Base-by-base conservation (phyloP, 148 eudicot genomes). In the Silene conica region DNA sequence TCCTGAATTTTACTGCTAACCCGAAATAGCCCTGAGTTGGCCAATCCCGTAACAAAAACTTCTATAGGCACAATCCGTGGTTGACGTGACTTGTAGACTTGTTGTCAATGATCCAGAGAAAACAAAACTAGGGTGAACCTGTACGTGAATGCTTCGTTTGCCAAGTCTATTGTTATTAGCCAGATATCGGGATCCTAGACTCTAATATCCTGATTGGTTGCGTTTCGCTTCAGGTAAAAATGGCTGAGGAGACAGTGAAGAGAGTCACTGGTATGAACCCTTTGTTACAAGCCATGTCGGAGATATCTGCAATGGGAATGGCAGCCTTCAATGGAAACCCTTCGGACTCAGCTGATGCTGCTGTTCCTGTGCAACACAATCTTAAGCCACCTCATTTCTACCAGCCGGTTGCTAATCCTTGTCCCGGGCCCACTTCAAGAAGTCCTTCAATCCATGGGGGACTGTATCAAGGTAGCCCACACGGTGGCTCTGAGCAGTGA, bases 161-260 rank as follows among this genome's bases (percentile, higher is more conserved):
- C 43, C 9, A 6, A 3, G 1, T 38, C 8, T 23, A 19, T 58
- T 5, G 67, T 25, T 63, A 66, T 66, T 38, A 66, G 52, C 3
- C n/a, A 28, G 45, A 31, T 64, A 14, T 20, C 8, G 8, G 48
- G 22, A 4, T 20, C 19, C 8, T 45, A 68, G 48, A 38, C 23
- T 45, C 4, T 34, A n/a, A n/a, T n/a, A n/a, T 46, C 21, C 5
- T 68, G 55, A 4, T 45, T n/a, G n/a, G n/a, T 22, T 54, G 26
- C 73, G 2, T 25, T 25, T 56, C 38, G 55, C 16, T 73, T 54
- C 86, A 95, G 98, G 98, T 95, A 58, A 95, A 95, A 83, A 92
- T 92, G 97, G 99, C 99, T 4, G 99, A 95, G 82, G 99, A 92
- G 79, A 86, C 91, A 5, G 99, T 95, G 13, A 95, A 95, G 77